Evolutionary conservation across 2,329 filamentous ascomycete genomes (phyloP), one percentile per base, ranked within the genome.

Genomic region (Sporothrix schenckii): DNA sequence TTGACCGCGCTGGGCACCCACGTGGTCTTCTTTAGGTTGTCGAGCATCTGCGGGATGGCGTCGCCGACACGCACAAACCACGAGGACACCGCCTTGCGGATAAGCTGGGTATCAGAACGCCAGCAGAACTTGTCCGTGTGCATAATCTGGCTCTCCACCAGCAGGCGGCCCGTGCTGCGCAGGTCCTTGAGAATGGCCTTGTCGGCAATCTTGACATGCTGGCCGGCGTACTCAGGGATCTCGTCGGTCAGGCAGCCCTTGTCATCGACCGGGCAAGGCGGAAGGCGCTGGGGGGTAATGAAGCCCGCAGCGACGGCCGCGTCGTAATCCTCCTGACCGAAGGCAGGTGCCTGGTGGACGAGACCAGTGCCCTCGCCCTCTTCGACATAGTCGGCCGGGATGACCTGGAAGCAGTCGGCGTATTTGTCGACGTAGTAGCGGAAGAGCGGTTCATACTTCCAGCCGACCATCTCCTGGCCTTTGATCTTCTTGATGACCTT

Each of bases 121-220:
- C 92, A 93, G 80, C 94, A 97, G 87, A 94, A 94, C 24, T 93
- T 93, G 79, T 97, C 96, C 76, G 92, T 94, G 83, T 98, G 94
- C 77, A 87, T 92, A 73, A 97, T 87, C 80, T 96, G 92, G 65
- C 92, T 92, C 74, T 97, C 93, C 41, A 93, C 91, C 49, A 97
- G 85, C 67, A 97, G 79, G 69, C 93, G 88, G 16, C 91, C 92
- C 24, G 85, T 87, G 30, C 85, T 86, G 80, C 95, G 96, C 44
- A 98, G 83, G 76, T 94, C 83, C 81, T 97, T 96, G 80, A 97
- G 93, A 78, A 98, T 97, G 75, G 89, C 89, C 83, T 94, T 97
- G 79, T 97, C 94, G 9, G 94, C 94, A 72, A 89, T 89, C 82
- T 97, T 97, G 76, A 97, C 94, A 77, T 97, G 90, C 82, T 92